Evolutionary conservation across 176 grass and related monocot genomes (phyloP).

Genomic region (Alloteropsis semialata): DNA sequence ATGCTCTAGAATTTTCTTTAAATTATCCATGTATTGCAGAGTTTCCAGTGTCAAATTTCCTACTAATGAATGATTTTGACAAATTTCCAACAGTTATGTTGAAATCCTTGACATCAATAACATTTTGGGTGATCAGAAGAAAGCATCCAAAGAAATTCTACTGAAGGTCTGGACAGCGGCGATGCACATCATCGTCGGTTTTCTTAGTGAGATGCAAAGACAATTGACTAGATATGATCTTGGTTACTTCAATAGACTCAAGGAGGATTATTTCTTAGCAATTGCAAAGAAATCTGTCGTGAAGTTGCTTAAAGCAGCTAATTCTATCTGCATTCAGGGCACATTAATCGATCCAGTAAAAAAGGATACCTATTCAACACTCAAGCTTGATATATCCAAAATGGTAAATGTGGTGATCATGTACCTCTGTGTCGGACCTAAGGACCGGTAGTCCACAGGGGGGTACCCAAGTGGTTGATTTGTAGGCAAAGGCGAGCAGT

Average conservation of each 20-base stretch:
- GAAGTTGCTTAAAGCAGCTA: conserved; percentile 1
- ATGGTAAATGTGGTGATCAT: conserved; percentile 2
- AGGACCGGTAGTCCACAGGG: too few species aligned
- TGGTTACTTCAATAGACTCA: neutral
- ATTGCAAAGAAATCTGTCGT: neutral
- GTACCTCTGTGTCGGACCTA: too few species aligned
- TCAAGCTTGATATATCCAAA: neutral
- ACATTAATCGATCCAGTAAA: neutral
- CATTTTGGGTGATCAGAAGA: neutral
- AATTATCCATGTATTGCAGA: too few species aligned
- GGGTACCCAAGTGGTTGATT: too few species aligned
- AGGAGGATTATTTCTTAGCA: conserved; percentile 17
- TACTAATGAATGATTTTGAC: neutral
- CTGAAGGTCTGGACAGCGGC: neutral
- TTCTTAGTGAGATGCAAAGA: conserved; percentile 10
- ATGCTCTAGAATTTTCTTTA: too few species aligned
- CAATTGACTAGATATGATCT: neutral
- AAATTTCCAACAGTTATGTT: neutral
- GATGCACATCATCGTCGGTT: neutral
- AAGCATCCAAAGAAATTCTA: neutral
- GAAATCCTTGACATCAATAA: conserved; percentile 19
- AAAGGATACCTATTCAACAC: neutral
- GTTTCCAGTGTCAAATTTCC: neutral
- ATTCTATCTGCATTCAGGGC: neutral
- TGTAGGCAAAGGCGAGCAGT: too few species aligned